Percentiles rank a stretch among this genome's conserved stretches.
Conservation (phyloP, 257 asterid genomes). For the Paulownia fortunei region DNA sequence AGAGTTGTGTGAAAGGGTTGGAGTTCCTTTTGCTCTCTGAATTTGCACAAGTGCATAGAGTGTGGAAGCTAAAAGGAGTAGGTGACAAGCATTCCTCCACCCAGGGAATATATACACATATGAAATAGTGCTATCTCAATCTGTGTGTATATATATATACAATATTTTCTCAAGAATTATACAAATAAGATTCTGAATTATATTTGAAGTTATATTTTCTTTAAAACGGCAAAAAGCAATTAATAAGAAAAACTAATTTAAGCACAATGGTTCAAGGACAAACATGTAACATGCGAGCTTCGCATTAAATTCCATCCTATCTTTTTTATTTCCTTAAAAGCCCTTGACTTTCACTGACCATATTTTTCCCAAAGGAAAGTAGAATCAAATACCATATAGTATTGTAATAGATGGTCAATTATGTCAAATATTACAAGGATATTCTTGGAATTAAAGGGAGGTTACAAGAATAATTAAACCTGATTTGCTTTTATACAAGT, state of each 20-base stretch:
- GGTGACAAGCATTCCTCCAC: conserved; percentile 88
- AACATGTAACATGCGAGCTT: conserved; percentile 83
- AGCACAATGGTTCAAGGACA: conserved; percentile 41
- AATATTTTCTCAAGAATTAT: conserved; percentile 14
- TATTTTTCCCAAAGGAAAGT: not conserved
- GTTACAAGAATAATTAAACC: conserved; percentile 36
- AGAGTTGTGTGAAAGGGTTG: conserved; percentile 18
- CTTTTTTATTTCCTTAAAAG: conserved; percentile 35
- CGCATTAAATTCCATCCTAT: conserved; percentile 53
- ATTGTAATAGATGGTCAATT: conserved; percentile 4
- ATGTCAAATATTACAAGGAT: conserved; percentile 12
- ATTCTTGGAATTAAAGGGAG: conserved; percentile 32
- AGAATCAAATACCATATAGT: conserved; percentile 3
- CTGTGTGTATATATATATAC: conserved; percentile 6
- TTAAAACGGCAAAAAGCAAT: conserved; percentile 66
- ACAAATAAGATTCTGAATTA: conserved; percentile 37
- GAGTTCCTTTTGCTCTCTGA: conserved; percentile 26
- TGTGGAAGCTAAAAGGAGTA: conserved; percentile 73
- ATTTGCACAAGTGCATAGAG: conserved; percentile 52
- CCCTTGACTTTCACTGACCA: conserved; percentile 33
- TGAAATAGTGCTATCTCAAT: not conserved
- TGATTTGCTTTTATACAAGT: conserved; percentile 40
- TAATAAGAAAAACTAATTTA: conserved; percentile 42
- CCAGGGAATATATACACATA: conserved; percentile 47
- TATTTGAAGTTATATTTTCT: conserved; percentile 39